Base-by-base conservation (phyloP, 2,329 filamentous ascomycete species). In the Penicillium sp. region DNA sequence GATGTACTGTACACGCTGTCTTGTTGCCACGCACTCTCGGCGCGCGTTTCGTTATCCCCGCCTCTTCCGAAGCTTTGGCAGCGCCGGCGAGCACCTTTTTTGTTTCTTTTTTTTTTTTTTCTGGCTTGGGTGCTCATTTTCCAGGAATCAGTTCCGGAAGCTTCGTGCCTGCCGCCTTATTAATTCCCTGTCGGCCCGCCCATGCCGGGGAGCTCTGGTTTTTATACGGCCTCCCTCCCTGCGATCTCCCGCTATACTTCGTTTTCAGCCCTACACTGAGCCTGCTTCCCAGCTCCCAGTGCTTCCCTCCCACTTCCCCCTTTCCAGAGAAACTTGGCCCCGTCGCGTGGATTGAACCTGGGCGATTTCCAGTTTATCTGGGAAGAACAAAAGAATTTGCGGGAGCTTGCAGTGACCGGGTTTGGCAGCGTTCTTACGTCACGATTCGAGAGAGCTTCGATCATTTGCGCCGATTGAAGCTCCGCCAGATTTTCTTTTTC, bases 11-110 rank as follows among this genome's bases (percentile, higher is more conserved):
- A 30, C 4, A 8, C 11, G 9, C 9, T 3, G 17, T 42, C 25
- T 53, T 59, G 39, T 54, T 59, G 50, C 57, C 57, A 61, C 58
- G 58, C 54, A 51, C 48, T 43, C 34, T 49, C 47, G 47, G 53
- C 43, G 36, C 35, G 21, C 48, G 43, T 34, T 41, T 39, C 40
- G 38, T 55, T 59, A 62, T 60, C 53, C 54, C 59, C 59, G 56
- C 49, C 49, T 32, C 39, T 28, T 53, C 56, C 57, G 51, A 54
- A 53, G 41, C 45, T 50, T 52, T 45, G 38, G 45, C 45, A 51
- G 45, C 43, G 43, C 35, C 33, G 35, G 23, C 40, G 33, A 44
- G 36, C 19, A 30, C 36, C 41, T 41, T 35, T 36, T 21, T 31
- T 41, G 34, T 19, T 42, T 40, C n/a, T 41, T 30, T 29, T 33